Evolutionary conservation across 768 basidiomycete species (phyloP).

Genomic region (Tubosaeta sp.): DNA sequence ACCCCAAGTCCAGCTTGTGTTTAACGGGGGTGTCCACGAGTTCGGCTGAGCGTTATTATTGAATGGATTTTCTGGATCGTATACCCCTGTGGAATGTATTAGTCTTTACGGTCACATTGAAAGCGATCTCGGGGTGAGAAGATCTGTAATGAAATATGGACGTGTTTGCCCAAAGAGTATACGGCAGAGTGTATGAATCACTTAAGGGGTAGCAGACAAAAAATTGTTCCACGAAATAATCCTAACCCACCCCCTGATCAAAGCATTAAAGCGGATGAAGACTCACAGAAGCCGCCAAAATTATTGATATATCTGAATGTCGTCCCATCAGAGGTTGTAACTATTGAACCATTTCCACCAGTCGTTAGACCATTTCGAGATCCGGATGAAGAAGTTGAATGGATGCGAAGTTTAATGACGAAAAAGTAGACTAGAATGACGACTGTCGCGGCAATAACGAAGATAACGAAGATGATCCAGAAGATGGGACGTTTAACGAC

Average conservation of each 20-base stretch:
- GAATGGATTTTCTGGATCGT: conserved; percentile 69
- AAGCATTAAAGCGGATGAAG: neutral
- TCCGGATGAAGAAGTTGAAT: conserved; percentile 10
- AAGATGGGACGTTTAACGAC: conserved; percentile 19
- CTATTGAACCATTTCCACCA: conserved; percentile 67
- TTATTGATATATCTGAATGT: conserved; percentile 74
- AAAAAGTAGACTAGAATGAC: conserved; percentile 40
- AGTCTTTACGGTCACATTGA: neutral
- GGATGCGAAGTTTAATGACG: conserved; percentile 22
- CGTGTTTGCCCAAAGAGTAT: neutral
- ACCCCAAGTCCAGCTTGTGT: conserved; percentile 69
- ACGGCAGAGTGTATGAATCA: too few species aligned
- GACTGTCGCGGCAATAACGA: conserved; percentile 34
- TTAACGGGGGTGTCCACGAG: conserved; percentile 76
- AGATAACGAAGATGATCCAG: conserved; percentile 28
- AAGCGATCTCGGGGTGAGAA: neutral
- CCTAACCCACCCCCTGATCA: neutral
- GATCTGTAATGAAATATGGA: neutral
- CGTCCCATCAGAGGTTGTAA: conserved; percentile 62
- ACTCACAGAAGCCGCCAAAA: conserved; percentile 71
- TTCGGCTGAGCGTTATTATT: conserved; percentile 72
- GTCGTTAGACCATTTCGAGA: too few species aligned
- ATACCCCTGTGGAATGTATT: conserved; percentile 44
- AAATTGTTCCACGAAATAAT: too few species aligned
- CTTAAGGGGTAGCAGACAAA: too few species aligned